phyloP scores from a whole-genome alignment of 108 stramenopile species.

The Discostella pseudostelligera region DNA sequence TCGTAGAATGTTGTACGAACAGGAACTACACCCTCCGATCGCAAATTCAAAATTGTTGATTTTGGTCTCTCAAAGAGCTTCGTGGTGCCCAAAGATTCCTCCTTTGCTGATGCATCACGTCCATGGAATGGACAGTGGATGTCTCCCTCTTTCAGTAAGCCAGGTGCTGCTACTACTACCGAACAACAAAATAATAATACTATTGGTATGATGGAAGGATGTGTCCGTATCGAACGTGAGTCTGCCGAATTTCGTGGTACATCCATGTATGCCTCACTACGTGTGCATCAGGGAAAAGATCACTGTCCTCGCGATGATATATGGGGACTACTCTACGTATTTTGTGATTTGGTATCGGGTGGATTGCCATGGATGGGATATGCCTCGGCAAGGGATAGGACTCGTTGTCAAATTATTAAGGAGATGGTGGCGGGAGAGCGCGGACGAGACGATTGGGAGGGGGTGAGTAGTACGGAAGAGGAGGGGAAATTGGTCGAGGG shows the following conservation, averaged over 20 bases:
- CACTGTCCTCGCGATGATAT: constrained; percentile 81
- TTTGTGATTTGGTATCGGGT: constrained; percentile 84
- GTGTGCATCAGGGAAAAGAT: constrained; percentile 81
- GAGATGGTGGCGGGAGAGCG: constrained; percentile 70
- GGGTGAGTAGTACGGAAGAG: constrained; percentile 14
- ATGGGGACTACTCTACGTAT: constrained; percentile 85
- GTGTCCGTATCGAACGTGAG: constrained; percentile 64
- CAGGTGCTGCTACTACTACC: background rate
- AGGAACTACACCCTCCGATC: constrained; percentile 36
- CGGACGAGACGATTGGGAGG: constrained; percentile 31
- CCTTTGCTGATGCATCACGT: constrained; percentile 55
- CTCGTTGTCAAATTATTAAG: constrained; percentile 69
- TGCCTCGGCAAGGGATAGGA: constrained; percentile 72
- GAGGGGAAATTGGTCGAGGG: constrained; percentile 17
- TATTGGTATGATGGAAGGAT: constrained; percentile 27
- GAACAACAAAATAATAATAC: background rate
- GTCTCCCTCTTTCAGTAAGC: constrained; percentile 23
- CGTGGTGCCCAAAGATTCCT: constrained; percentile 68
- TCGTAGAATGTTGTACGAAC: constrained; percentile 63
- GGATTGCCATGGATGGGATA: constrained; percentile 87
- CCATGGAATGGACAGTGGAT: constrained; percentile 69
- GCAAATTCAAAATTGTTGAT: constrained; percentile 66
- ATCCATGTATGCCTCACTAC: constrained; percentile 78
- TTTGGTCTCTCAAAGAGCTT: constrained; percentile 85
- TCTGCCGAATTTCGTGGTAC: constrained; percentile 85